Conservation (phyloP, 148 eudicot genomes). For the Cornus controversa region DNA sequence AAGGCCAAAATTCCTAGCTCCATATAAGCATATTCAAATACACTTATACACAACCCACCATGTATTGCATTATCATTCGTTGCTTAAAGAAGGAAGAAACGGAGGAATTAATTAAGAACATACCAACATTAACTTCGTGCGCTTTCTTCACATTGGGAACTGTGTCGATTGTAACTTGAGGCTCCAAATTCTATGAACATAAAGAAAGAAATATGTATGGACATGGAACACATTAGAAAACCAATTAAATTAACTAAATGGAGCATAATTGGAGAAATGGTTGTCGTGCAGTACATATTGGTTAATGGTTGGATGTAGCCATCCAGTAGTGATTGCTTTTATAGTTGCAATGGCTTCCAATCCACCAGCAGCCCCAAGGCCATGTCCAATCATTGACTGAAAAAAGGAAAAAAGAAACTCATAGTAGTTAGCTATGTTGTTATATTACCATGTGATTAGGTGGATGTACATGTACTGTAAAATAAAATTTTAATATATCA, state of each 20-base stretch:
- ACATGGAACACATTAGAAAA: not conserved
- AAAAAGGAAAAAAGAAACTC: not conserved
- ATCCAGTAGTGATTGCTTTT: slow-evolving; percentile 67
- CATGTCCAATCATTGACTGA: slow-evolving; percentile 66
- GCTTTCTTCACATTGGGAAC: slow-evolving; percentile 55
- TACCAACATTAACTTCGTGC: slow-evolving; percentile 69
- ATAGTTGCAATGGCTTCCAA: slow-evolving; percentile 68
- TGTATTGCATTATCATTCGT: not conserved
- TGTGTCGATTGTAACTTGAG: slow-evolving; percentile 57
- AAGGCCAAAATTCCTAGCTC: not conserved
- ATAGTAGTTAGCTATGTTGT: not conserved
- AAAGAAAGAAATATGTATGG: not conserved
- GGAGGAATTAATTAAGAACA: not conserved
- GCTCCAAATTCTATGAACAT: slow-evolving; percentile 50
- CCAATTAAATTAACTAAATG: not conserved
- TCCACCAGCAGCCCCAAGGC: slow-evolving; percentile 70
- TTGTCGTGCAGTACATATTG: slow-evolving; percentile 40
- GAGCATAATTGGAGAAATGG: not conserved
- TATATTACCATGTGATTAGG: not conserved
- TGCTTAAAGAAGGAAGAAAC: not conserved
- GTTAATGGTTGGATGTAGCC: slow-evolving; percentile 69
- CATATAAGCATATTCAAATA: not conserved
- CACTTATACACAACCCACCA: not conserved
- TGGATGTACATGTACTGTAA: not conserved
- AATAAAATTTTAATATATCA: too few relatives aligned